Base-by-base conservation (phyloP, 768 basidiomycete species). In the Coprinopsis sp. region DNA sequence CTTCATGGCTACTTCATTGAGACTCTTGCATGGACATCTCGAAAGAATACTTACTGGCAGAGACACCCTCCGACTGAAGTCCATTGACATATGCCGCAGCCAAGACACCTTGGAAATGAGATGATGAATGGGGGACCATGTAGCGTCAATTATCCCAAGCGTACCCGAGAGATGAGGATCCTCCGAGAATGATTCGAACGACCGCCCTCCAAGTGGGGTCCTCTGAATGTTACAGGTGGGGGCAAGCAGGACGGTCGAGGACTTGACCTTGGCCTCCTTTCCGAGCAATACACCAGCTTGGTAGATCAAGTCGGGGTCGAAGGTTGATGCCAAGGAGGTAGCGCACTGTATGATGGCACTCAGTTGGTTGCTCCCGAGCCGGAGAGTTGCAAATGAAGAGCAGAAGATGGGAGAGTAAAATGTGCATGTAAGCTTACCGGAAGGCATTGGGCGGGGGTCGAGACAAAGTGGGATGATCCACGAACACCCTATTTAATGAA, bases 201-300 rank as follows among this genome's bases (percentile, higher is more conserved):
- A 69, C 29, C 79, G 66, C 5, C 80, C 79, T 13, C 78, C 81
- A 3, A 81, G 64, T 13, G 79, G 79, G 6, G 74, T 75, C 29
- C 86, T 74, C 58, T 82, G 83, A 31, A 85, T 87, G 58, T 87
- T 88, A 65, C 83, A 83, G 0, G 86, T 88, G 7, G 84, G 86
- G 2, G 82, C 84, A 23, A 87, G 72, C 12, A 87, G 66, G 28
- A 84, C 67, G 29, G 79, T 75, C 1, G 79, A 76, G 3, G 80
- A 79, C 57, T 83, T 83, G 53, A 73, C 65, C 54, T 85, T 84
- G 22, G 82, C 71, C 61, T 87, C 84, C 47, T 76, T 67, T 0
- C 71, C 85, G 38, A 89, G 68, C 44, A 84, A 79, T 16, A 58
- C 61, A 25, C 84, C 85, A 28, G 77, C 76, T 38, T 76, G 55